These are phyloP conservation scores for Yamagishiella unicocca DNA, from an alignment of 139 green algal genomes.

Conservation along the genomic window DNA sequence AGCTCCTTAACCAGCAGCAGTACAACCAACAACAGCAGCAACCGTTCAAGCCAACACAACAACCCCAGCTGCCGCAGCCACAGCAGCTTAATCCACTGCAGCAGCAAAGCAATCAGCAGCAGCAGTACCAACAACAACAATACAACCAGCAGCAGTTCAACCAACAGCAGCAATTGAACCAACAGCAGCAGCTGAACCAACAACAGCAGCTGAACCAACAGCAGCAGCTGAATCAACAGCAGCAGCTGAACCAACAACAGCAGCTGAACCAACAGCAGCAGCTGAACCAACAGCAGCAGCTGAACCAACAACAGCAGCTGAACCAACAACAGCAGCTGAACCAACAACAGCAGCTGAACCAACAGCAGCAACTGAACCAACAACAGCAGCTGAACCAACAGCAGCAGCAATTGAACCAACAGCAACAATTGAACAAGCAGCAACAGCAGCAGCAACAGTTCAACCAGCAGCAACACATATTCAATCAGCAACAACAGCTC, in stretches of 20 bases:
- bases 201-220: background rate
- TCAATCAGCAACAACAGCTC: no score
- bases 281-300: no score
- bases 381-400: no score
- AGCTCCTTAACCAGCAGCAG: background rate
- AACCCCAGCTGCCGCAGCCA: background rate
- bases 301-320: no score
- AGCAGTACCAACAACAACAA: background rate
- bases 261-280: no score
- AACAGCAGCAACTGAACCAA: no score
- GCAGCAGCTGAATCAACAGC: background rate
- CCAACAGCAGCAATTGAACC: background rate
- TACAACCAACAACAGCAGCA: constrained; percentile 3
- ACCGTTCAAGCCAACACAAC: background rate
- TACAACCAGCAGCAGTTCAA: background rate
- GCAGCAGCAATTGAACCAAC: background rate
- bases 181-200: background rate
- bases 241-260: no score
- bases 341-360: no score
- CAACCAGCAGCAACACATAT: background rate
- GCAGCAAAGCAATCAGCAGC: background rate
- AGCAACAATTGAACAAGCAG: background rate
- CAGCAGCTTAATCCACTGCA: background rate
- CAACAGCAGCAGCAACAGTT: constrained; percentile 10
- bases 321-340: no score